Evolutionary conservation across 2,329 filamentous ascomycete species (phyloP).

Genomic region (Phaeophleospora eucalypticola): DNA sequence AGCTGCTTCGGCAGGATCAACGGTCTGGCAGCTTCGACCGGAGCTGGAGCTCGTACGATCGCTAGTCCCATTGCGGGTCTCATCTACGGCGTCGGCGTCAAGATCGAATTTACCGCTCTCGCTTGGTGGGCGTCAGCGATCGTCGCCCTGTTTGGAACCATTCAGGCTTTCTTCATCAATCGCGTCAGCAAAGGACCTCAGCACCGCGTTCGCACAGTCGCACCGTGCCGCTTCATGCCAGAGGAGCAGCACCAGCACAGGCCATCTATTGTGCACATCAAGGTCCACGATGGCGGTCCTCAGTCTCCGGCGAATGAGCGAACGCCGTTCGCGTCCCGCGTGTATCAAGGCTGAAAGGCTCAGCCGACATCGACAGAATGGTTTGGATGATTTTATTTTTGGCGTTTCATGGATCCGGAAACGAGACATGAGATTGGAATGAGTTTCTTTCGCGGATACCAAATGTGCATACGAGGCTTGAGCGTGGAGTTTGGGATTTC

Average conservation of each 20-base stretch:
- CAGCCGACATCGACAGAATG: conserved; percentile 21
- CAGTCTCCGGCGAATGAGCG: not conserved
- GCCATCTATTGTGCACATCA: conserved; percentile 25
- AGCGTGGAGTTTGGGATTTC: no score
- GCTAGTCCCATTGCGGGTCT: conserved; percentile 65
- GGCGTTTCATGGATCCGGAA: not conserved
- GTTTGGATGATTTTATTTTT: conserved; percentile 5
- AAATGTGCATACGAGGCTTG: no score
- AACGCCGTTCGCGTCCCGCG: not conserved
- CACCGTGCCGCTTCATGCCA: conserved; percentile 28
- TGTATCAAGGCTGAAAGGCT: conserved; percentile 13
- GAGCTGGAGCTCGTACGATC: conserved; percentile 66
- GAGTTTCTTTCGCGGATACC: no score
- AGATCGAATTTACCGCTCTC: conserved; percentile 56
- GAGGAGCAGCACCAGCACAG: conserved; percentile 18
- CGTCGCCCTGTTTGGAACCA: conserved; percentile 53
- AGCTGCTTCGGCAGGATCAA: conserved; percentile 66
- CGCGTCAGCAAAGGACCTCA: conserved; percentile 43
- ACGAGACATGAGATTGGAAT: no score
- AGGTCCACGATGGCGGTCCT: conserved; percentile 16
- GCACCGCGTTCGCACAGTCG: conserved; percentile 25
- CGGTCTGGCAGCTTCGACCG: conserved; percentile 66
- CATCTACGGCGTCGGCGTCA: conserved; percentile 59
- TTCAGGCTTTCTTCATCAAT: conserved; percentile 55
- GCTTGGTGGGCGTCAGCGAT: conserved; percentile 59